Evolutionary conservation across 2,329 filamentous ascomycete genomes (phyloP).

Genomic region (Fusarium sp.): DNA sequence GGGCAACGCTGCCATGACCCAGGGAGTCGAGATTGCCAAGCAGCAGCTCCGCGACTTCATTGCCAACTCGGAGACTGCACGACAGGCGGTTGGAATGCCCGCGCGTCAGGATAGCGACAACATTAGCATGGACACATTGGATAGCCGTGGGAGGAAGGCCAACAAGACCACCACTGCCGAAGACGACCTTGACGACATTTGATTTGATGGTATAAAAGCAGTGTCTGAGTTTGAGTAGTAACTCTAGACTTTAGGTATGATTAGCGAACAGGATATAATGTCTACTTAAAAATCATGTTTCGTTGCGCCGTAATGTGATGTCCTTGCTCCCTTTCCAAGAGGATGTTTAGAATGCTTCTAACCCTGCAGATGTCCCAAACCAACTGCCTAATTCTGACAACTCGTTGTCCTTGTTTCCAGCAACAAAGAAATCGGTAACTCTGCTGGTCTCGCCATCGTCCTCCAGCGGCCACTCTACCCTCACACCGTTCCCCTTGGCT

Average conservation of each 20-base stretch:
- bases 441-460: slow-evolving; percentile 75
- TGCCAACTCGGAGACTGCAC: slow-evolving; percentile 84
- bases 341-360: slow-evolving; percentile 73
- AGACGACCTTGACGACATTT: slow-evolving; percentile 70
- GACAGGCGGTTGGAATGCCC: slow-evolving; percentile 85
- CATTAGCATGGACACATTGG: slow-evolving; percentile 69
- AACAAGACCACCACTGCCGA: slow-evolving; percentile 49
- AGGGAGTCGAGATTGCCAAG: slow-evolving; percentile 92
- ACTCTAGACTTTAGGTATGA: slow-evolving; percentile 33
- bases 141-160: slow-evolving; percentile 66
- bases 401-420: slow-evolving; percentile 55
- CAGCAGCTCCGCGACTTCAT: slow-evolving; percentile 90
- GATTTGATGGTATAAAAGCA: slow-evolving; percentile 56
- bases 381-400: slow-evolving; percentile 78
- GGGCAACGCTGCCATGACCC: slow-evolving; percentile 85
- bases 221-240: slow-evolving; percentile 28
- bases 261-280: slow-evolving; percentile 48
- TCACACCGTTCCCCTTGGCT: slow-evolving; percentile 72
- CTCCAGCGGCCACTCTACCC: slow-evolving; percentile 84
- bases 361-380: slow-evolving; percentile 79
- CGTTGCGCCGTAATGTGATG: slow-evolving; percentile 13
- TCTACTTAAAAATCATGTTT: slow-evolving; percentile 33
- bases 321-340: not conserved
- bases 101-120: slow-evolving; percentile 56
- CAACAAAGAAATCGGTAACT: slow-evolving; percentile 80